A percentile compares a stretch with the other conserved stretches of the same genome.
These are phyloP conservation scores for Amanita fuliginea DNA, from an alignment of 768 basidiomycete genomes.

Conservation along the genomic window DNA sequence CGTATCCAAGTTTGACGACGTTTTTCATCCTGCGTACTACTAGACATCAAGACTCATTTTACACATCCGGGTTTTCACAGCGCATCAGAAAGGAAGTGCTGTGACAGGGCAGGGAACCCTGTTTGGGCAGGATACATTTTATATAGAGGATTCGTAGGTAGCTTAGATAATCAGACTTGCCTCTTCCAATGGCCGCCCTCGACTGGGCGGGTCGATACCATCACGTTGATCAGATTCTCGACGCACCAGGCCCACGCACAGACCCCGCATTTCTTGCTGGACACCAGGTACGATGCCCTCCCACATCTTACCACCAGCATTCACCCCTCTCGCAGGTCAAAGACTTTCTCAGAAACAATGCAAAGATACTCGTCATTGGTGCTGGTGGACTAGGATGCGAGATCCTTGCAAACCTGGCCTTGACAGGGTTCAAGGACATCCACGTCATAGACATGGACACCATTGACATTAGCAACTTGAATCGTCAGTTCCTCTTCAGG, in stretches of 20 bases:
- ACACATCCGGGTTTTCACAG: background rate
- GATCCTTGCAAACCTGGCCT: conserved; percentile 90
- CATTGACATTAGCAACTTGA: conserved; percentile 97
- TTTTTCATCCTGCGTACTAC: too few relatives aligned
- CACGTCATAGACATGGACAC: conserved; percentile 99
- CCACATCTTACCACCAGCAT: too few relatives aligned
- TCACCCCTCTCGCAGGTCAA: conserved; percentile 87
- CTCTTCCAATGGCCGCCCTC: background rate
- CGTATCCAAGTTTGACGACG: too few relatives aligned
- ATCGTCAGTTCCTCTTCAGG: conserved; percentile 98
- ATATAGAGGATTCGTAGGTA: background rate
- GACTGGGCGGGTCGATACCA: conserved; percentile 57
- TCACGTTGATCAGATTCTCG: conserved; percentile 79
- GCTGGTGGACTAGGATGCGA: conserved; percentile 97
- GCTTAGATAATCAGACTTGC: too few relatives aligned
- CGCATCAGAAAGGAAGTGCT: background rate
- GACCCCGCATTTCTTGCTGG: conserved; percentile 78
- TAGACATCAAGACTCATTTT: background rate
- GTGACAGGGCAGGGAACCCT: background rate
- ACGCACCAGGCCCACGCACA: conserved; percentile 82
- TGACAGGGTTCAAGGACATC: conserved; percentile 96
- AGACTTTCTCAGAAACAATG: conserved; percentile 67
- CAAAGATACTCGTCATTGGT: conserved; percentile 95
- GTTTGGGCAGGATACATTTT: background rate
- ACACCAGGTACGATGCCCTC: conserved; percentile 43